Percentiles rank a stretch among this genome's conserved stretches.
Conservation (phyloP, 2,329 filamentous ascomycete species). For the Fusarium sublunatum region DNA sequence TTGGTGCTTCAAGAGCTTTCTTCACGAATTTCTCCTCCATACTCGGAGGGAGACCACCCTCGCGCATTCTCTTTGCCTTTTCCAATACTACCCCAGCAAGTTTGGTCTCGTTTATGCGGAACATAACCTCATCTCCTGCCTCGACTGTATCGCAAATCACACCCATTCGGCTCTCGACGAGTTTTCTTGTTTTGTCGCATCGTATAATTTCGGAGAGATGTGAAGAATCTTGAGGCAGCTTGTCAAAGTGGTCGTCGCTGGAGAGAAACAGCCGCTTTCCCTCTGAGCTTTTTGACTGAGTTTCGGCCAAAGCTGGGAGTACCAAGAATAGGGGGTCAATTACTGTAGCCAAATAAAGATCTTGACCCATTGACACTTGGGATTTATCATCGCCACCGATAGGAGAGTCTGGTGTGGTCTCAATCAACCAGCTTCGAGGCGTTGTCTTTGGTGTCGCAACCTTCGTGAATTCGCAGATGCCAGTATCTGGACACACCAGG, state of each 20-base stretch:
- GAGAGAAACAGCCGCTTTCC: constrained; percentile 74
- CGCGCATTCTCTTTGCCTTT: constrained; percentile 79
- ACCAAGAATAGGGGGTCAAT: constrained; percentile 88
- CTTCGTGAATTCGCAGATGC: constrained; percentile 73
- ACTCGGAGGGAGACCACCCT: constrained; percentile 74
- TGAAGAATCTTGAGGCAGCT: constrained; percentile 63
- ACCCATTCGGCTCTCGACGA: constrained; percentile 74
- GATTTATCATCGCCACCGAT: constrained; percentile 29
- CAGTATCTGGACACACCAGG: constrained; percentile 69
- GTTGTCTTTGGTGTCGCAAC: constrained; percentile 63
- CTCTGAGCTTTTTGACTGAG: constrained; percentile 56
- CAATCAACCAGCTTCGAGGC: constrained; percentile 72
- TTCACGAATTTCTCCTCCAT: constrained; percentile 88
- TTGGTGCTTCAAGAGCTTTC: constrained; percentile 79
- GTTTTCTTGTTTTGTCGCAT: constrained; percentile 58
- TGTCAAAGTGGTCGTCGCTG: constrained; percentile 78
- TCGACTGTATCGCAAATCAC: constrained; percentile 84
- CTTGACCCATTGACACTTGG: constrained; percentile 70
- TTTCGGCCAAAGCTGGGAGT: constrained; percentile 73
- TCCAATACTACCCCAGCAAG: constrained; percentile 71
- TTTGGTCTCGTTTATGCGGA: constrained; percentile 78
- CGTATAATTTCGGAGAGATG: constrained; percentile 70
- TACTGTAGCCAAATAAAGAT: constrained; percentile 85
- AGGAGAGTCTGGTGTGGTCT: constrained; percentile 44
- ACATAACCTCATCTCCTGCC: constrained; percentile 87